Evolutionary conservation across 768 basidiomycete genomes (phyloP), one percentile per base, ranked within the genome.

Genomic region (Lactarius evosmus): DNA sequence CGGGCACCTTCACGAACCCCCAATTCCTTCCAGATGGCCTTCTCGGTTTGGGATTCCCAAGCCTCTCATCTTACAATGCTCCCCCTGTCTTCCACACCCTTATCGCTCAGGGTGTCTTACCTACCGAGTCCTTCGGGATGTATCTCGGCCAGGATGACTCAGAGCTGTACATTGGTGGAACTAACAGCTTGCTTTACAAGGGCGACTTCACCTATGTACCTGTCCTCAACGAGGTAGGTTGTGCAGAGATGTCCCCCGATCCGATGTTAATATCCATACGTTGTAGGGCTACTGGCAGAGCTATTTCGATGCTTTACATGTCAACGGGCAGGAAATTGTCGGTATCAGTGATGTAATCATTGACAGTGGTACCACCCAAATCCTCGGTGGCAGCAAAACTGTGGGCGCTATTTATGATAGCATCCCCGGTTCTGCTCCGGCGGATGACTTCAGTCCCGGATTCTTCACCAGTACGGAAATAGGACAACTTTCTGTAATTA

Each of bases 81-180:
- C 29, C 55, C 2, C 68, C 75, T 3, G 65, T 72, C 52, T 73
- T 76, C 70, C 77, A 81, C 58, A 80, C 78, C 33, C 77, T 84
- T 41, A 62, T 80, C n/a, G 66, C 72, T 16, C 72, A 80, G 50
- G 70, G 69, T 17, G 61, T 36, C 69, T 76, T 2, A 61, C 72
- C 6, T 64, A 76, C 25, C 68, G 76, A 52, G 72, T 76, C n/a
- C 64, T 85, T 85, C 62, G 77, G 79, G 32, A 77, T 86, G 68
- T 79, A 81, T 61, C 74, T 85, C 51, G 69, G 78, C 9, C n/a
- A 72, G 8, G 68, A 72, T 7, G 77, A 75, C 32, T 34, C 61
- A 1, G 61, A 66, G 33, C 55, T 66, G 9, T 62, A 11, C 19
- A 7, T 66, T 29, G 65, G 65, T 29, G 65, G 65, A 4, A 33